Evolutionary conservation across 352 stramenopile genomes (phyloP).

Genomic region (Phytophthora tubulina): DNA sequence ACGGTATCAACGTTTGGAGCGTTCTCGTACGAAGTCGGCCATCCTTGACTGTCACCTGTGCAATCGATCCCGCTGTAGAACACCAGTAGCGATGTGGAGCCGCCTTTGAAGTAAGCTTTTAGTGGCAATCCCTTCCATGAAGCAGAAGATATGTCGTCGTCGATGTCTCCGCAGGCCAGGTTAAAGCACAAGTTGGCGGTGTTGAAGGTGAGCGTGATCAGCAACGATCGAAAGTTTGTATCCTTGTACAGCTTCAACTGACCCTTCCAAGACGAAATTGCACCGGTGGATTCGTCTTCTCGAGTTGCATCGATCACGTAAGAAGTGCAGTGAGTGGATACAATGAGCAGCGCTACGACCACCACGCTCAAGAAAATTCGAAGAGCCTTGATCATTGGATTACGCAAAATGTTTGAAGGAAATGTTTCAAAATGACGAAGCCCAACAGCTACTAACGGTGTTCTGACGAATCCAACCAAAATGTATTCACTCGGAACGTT

Average conservation of each 20-base stretch:
- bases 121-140: constrained; percentile 22
- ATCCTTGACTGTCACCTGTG: constrained; percentile 18
- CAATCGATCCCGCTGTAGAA: constrained; percentile 26
- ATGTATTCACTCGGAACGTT: background rate
- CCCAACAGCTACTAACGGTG: background rate
- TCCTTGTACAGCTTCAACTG: constrained; percentile 22
- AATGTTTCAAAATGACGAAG: background rate
- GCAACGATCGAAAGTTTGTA: constrained; percentile 3
- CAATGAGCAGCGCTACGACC: background rate
- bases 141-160: constrained; percentile 21
- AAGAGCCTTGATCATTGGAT: background rate
- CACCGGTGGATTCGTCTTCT: background rate
- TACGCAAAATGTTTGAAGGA: background rate
- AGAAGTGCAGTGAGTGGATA: background rate
- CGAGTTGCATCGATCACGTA: constrained; percentile 5
- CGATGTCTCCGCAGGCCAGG: constrained; percentile 17
- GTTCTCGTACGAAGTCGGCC: background rate
- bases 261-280: constrained; percentile 2
- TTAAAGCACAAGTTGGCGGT: constrained; percentile 21
- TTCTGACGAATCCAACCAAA: background rate
- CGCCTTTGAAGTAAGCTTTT: constrained; percentile 1
- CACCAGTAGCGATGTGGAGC: constrained; percentile 1
- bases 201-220: constrained; percentile 18
- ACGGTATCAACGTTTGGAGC: constrained; percentile 1
- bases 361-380: background rate